Evolutionary conservation across 163 green algal genomes (phyloP), one percentile per base, ranked within the genome.

Genomic region (Coccomyxa subellipsoidea): DNA sequence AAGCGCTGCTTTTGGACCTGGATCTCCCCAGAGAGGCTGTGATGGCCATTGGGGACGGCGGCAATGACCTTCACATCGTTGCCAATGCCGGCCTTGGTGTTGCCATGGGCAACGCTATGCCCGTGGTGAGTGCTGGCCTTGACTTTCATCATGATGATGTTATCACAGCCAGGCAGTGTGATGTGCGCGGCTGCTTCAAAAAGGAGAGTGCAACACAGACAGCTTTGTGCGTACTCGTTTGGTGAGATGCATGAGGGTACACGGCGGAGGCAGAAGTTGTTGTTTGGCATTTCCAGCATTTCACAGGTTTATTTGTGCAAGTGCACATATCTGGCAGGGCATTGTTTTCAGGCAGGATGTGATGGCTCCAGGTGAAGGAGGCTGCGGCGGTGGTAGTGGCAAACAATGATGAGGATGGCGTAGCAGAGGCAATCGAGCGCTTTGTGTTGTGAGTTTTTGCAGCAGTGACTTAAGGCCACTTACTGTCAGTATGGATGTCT

Each of bases 21-120:
- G 54, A 21, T 18, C 34, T 82, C 85, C 77, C 81, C n/a, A 23
- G 27, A 6, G 36, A 76, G 35, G 71, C 81, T 5, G 31, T 90
- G 8, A 89, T 93, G 81, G 86, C 82, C 18, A 84, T 88, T 25
- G 84, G 80, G 8, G 96, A 99, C 83, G 96, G 96, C 29, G 86
- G 90, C 76, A 98, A 97, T 84, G 94, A 98, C 70, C 71, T 85
- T n/a, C 87, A 82, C n/a, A 40, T 77, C 12, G 82, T 98, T n/a
- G 29, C 86, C 2, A 82, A 87, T 29, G 93, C 86, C 1, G 94
- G 87, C 18, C 69, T 96, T 10, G 95, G 95, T 1, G 88, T 98
- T 36, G 95, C 94, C 3, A 98, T 98, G 95, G 94, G 86, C 53
- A 98, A 98, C 73, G 95, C 93, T 3, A 91, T 95, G 31, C 82